Evolutionary conservation across 106 monocot genomes (phyloP).

Genomic region (Allium sativum): DNA sequence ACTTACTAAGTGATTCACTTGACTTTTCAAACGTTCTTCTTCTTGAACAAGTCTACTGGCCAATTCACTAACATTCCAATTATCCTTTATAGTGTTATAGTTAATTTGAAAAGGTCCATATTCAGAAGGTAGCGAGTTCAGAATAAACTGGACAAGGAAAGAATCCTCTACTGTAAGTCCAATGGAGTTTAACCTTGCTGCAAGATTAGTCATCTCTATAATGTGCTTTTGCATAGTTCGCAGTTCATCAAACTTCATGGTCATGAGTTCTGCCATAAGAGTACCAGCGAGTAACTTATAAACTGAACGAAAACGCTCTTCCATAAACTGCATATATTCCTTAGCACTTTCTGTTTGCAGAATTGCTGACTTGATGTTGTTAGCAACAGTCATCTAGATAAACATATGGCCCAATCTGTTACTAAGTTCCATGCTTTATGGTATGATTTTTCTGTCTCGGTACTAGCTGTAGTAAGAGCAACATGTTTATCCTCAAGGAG

Average conservation of each 20-base stretch:
- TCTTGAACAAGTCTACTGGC: constrained; percentile 3
- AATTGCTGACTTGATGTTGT: no score
- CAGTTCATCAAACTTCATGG: no score
- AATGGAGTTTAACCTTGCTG: not conserved
- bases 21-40: constrained; percentile 1
- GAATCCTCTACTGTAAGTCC: not conserved
- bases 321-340: no score
- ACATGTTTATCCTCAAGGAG: no score
- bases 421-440: no score
- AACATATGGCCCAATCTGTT: no score
- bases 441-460: no score
- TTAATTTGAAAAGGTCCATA: not conserved
- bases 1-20: not conserved
- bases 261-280: no score
- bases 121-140: constrained; percentile 2
- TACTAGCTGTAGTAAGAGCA: no score
- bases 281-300: not conserved
- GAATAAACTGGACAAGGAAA: constrained; percentile 6
- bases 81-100: constrained; percentile 10
- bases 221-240: constrained; percentile 1
- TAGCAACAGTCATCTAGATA: no score
- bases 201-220: constrained; percentile 10
- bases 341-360: no score
- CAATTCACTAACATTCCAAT: not conserved
- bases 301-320: not conserved